These are phyloP conservation scores for Symbiodinium natans DNA, from an alignment of 73 alveolate genomes.

Conservation along the genomic window DNA sequence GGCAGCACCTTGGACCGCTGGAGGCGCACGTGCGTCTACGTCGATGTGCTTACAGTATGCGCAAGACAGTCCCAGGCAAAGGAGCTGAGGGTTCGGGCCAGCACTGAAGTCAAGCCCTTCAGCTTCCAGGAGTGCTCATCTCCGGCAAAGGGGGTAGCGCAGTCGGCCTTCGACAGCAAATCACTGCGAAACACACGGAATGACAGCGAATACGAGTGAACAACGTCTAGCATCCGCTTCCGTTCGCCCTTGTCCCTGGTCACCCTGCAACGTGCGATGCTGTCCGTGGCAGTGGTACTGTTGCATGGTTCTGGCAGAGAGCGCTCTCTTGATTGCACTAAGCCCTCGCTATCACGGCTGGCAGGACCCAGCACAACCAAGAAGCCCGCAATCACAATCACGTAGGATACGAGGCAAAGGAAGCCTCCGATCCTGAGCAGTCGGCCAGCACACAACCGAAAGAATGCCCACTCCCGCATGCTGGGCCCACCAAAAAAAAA, in stretches of 20 bases:
- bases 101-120: not conserved
- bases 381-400: constrained; percentile 18
- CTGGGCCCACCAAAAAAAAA: not conserved
- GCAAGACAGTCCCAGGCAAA: not conserved
- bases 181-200: no score
- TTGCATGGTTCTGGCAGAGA: no score
- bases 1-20: not conserved
- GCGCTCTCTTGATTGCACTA: no score
- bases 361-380: not conserved
- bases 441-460: not conserved
- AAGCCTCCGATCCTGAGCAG: constrained; percentile 32
- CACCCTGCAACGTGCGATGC: not conserved
- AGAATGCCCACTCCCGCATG: not conserved
- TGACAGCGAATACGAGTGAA: no score
- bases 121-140: not conserved
- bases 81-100: not conserved
- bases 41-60: not conserved
- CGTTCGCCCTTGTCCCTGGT: not conserved
- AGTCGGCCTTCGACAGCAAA: not conserved
- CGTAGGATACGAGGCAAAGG: constrained; percentile 53
- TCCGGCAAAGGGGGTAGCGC: not conserved
- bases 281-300: no score
- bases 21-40: not conserved
- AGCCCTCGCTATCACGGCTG: no score
- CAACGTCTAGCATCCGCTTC: not conserved